These are phyloP conservation scores for Podospora fimiseda DNA, from an alignment of 495 filamentous ascomycete species.

Conservation along the genomic window DNA sequence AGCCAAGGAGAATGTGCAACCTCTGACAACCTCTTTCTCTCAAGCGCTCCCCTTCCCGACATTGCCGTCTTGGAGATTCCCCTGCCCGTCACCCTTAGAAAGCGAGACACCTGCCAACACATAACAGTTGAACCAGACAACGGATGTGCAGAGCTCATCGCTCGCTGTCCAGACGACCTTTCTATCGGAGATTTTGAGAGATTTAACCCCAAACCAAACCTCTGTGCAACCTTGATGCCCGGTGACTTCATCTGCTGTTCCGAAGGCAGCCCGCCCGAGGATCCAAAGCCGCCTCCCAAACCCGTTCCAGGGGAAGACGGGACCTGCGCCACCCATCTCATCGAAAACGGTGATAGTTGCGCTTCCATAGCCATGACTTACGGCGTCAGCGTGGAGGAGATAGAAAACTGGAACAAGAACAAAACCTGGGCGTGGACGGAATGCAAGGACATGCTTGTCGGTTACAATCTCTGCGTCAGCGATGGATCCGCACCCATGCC, in stretches of 20 bases:
- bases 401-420: slow-evolving; percentile 34
- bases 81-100: no score
- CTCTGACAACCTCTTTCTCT: no score
- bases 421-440: slow-evolving; percentile 47
- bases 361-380: slow-evolving; percentile 20
- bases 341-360: slow-evolving; percentile 31
- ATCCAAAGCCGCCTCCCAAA: slow-evolving; percentile 30
- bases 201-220: slow-evolving; percentile 29
- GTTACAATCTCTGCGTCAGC: slow-evolving; percentile 42
- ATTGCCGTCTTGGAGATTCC: no score
- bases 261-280: no score
- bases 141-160: no score
- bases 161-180: no score
- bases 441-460: slow-evolving; percentile 28
- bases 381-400: slow-evolving; percentile 28
- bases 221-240: slow-evolving; percentile 32
- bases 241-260: slow-evolving; percentile 44
- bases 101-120: no score
- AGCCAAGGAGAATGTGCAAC: no score
- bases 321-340: slow-evolving; percentile 31
- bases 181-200: slow-evolving; percentile 39
- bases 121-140: no score
- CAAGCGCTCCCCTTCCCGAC: no score
- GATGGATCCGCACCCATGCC: slow-evolving; percentile 40
- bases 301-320: slow-evolving; percentile 32